These are phyloP conservation scores for Hypsizygus marmoreus DNA, from an alignment of 768 basidiomycete species.

Conservation along the genomic window DNA sequence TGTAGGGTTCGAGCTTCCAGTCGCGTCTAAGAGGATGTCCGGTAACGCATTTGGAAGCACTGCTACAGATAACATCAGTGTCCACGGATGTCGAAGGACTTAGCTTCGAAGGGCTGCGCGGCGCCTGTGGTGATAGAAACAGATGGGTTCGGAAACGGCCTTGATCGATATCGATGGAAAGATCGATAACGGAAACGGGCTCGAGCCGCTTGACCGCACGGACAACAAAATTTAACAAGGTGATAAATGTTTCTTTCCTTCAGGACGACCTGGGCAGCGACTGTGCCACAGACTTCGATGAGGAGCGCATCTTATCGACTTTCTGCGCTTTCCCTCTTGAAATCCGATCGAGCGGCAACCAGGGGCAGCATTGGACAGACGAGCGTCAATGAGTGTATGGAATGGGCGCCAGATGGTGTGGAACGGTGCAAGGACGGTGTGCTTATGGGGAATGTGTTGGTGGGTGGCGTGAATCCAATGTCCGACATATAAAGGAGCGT, in stretches of 20 bases:
- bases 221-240: constrained; percentile 3
- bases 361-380: background rate
- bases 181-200: constrained; percentile 18
- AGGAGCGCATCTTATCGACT: background rate
- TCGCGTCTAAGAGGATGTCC: no score
- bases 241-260: constrained; percentile 5
- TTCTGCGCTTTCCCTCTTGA: background rate
- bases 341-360: background rate
- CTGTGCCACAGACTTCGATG: background rate
- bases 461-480: constrained; percentile 14
- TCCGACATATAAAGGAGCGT: constrained; percentile 10
- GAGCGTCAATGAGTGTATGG: background rate
- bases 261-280: no score
- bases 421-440: background rate
- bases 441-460: background rate
- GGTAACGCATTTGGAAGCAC: no score
- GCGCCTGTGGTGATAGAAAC: background rate
- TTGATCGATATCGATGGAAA: constrained; percentile 15
- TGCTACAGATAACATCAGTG: no score
- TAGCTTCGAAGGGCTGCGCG: no score
- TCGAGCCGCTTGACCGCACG: constrained; percentile 1
- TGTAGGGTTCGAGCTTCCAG: no score
- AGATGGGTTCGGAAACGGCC: constrained; percentile 9
- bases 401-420: no score
- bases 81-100: no score